Evolutionary conservation across 345 rosid species (phyloP).

Genomic region (Brassica napus): DNA sequence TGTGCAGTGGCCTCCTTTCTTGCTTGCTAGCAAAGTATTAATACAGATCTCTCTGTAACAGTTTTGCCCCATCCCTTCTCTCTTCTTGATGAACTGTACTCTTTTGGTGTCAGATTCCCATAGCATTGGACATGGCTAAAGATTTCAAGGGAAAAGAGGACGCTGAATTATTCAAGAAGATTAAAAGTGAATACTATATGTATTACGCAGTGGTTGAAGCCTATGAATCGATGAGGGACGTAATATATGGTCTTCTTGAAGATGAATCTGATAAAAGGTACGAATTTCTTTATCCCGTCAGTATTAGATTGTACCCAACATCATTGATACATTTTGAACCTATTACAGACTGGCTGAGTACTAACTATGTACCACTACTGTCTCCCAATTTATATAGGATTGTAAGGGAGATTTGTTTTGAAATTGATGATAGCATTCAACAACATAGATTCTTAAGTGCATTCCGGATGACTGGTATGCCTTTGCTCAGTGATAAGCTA

Average conservation of each 20-base stretch:
- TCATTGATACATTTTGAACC: slow-evolving; percentile 19
- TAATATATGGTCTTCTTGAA: slow-evolving; percentile 63
- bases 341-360: not conserved
- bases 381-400: slow-evolving; percentile 47
- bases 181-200: slow-evolving; percentile 71
- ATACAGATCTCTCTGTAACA: slow-evolving; percentile 20
- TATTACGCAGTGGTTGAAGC: slow-evolving; percentile 74
- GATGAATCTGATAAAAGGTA: slow-evolving; percentile 70
- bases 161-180: slow-evolving; percentile 75
- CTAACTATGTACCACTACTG: slow-evolving; percentile 20
- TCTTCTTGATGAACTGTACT: slow-evolving; percentile 32
- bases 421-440: slow-evolving; percentile 53
- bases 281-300: slow-evolving; percentile 16
- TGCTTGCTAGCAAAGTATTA: slow-evolving; percentile 95
- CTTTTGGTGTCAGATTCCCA: slow-evolving; percentile 69
- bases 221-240: slow-evolving; percentile 69
- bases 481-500: slow-evolving; percentile 68
- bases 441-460: slow-evolving; percentile 51
- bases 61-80: slow-evolving; percentile 17
- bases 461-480: slow-evolving; percentile 77
- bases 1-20: slow-evolving; percentile 95
- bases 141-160: slow-evolving; percentile 82
- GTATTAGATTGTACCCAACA: not conserved
- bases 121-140: slow-evolving; percentile 98
- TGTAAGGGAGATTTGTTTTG: slow-evolving; percentile 54